Percentiles rank a stretch among this genome's conserved stretches.
Conservation (phyloP, 169 alveolate species). For the Cryptosporidium xiaoi region DNA sequence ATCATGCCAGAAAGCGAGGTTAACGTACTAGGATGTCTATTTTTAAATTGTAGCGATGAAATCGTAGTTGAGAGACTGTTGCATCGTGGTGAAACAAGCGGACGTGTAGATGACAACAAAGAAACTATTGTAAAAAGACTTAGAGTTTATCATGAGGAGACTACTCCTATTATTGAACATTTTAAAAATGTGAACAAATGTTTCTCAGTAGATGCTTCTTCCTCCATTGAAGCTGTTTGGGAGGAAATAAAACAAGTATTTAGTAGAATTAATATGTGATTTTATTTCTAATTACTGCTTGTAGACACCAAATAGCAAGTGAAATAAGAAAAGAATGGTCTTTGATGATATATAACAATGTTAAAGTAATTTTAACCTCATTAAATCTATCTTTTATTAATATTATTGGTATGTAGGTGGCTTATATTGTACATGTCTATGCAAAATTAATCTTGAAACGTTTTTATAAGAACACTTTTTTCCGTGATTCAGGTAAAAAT, state of each 20-base stretch:
- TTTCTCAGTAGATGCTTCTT: constrained; percentile 82
- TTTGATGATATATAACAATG: no score
- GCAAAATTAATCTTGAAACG: no score
- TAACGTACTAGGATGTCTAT: constrained; percentile 77
- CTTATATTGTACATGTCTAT: no score
- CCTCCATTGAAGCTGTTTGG: constrained; percentile 86
- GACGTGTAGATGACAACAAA: constrained; percentile 95
- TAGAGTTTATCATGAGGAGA: constrained; percentile 89
- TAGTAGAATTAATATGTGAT: not conserved
- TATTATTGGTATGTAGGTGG: no score
- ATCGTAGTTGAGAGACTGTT: constrained; percentile 83
- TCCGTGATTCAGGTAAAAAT: no score
- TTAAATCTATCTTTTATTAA: no score
- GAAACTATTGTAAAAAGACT: constrained; percentile 92
- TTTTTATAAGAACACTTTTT: no score
- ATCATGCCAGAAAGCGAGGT: constrained; percentile 80
- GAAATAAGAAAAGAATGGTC: no score
- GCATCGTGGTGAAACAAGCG: constrained; percentile 88
- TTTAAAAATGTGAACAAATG: constrained; percentile 85
- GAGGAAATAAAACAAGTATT: constrained; percentile 60
- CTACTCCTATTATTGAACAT: constrained; percentile 91
- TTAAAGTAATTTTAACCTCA: no score
- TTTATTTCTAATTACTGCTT: not conserved
- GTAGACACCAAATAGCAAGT: not conserved
- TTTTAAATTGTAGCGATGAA: constrained; percentile 83